Evolutionary conservation across 768 basidiomycete species (phyloP), one percentile per base, ranked within the genome.

Genomic region (Suillus subluteus): DNA sequence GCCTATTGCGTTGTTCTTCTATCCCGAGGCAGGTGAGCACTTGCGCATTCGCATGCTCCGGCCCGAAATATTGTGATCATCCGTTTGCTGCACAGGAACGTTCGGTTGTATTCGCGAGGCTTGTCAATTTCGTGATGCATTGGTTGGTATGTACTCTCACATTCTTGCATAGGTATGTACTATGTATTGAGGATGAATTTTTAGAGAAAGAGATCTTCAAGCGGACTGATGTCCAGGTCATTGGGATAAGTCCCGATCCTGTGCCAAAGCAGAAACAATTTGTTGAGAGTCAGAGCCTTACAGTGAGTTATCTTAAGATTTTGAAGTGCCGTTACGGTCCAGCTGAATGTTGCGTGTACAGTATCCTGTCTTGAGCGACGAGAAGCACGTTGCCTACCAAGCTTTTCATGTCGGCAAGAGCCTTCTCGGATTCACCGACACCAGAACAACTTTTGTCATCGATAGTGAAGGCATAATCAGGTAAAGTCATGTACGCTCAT

Each of bases 291-390:
- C 72, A 92, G 66, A 85, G 87, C 58, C 78, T 93, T 65, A 86
- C 86, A 4, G 91, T 90, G 72, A 74, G 84, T 76, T 30, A 23
- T 55, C 62, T 11, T 58, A 30, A 30, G 48, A 54, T 62, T 32
- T 56, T 40, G 13, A 38, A 46, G 40, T 5, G 26, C 26, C 26
- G 37, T 15, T 58, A 55, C 9, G 18, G 18, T 35, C 11, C 5
- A 32, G 21, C 0, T 30, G 37, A 54, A 32, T 26, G 56, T 50
- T 43, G 21, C 46, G 7, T 48, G 13, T 13, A 12, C 67, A 92
- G 91, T 95, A 91, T 77, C 92, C 92, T 4, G 84, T 95, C 30
- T 78, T 96, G 70, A 92, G 91, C 70, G 94, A 96, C 70, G 74
- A 77, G 23, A 82, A 87, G 15, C 88, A 88, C 48, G 81, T 83